phyloP scores from a whole-genome alignment of 345 rosid genomes.

The Salix udensis region DNA sequence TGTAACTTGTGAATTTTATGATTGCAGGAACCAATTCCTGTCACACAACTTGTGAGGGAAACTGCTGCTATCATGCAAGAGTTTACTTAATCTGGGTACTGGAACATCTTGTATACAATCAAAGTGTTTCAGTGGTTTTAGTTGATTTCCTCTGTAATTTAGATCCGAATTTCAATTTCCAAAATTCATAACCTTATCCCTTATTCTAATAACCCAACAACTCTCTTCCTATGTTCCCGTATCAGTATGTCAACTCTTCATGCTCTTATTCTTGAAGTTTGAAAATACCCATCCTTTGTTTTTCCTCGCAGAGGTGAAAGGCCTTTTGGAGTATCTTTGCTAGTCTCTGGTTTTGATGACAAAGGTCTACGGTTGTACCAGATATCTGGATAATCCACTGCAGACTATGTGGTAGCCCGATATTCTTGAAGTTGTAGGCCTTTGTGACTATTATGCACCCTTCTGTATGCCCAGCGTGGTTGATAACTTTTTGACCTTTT shows the following conservation, averaged over 20 bases:
- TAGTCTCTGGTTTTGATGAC: slow-evolving; percentile 92
- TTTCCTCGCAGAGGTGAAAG: slow-evolving; percentile 66
- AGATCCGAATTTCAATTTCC: neutral
- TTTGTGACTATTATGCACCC: too few relatives aligned
- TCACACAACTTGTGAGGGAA: too few relatives aligned
- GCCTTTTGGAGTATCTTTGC: slow-evolving; percentile 91
- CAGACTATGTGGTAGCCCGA: neutral
- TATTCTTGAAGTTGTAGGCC: neutral
- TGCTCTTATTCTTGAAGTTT: neutral
- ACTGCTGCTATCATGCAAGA: too few relatives aligned
- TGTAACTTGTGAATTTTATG: too few relatives aligned
- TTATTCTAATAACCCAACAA: neutral
- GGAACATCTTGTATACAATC: neutral
- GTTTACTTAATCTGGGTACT: too few relatives aligned
- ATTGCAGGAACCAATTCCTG: too few relatives aligned
- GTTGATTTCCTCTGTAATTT: neutral
- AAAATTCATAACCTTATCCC: neutral
- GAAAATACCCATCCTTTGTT: neutral
- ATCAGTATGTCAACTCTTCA: neutral
- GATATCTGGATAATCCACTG: slow-evolving; percentile 31
- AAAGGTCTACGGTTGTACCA: slow-evolving; percentile 67
- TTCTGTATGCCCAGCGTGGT: too few relatives aligned
- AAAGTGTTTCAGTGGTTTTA: neutral
- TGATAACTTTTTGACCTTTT: too few relatives aligned
- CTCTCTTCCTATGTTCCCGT: neutral